Evolutionary conservation across 1,284 basidiomycete genomes (phyloP).

Genomic region (Heterobasidion occidentale): DNA sequence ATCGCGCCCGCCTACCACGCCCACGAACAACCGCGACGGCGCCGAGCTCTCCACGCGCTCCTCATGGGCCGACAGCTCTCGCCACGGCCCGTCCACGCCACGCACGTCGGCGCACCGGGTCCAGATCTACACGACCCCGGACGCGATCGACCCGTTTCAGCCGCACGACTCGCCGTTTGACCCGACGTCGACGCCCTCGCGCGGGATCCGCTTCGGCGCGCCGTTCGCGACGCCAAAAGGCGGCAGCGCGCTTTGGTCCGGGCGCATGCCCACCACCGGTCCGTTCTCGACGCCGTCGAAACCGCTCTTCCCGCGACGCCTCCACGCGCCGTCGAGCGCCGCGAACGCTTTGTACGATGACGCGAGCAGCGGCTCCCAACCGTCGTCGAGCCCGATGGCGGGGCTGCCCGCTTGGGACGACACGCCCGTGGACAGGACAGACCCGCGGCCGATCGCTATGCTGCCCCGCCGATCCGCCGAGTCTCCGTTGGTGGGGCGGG

Average conservation of each 20-base stretch:
- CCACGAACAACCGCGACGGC: not conserved
- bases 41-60: conserved; percentile 17
- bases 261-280: conserved; percentile 28
- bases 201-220: conserved; percentile 51
- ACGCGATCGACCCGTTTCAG: conserved; percentile 25
- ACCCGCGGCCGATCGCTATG: conserved; percentile 9
- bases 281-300: conserved; percentile 18
- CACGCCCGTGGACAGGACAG: conserved; percentile 22
- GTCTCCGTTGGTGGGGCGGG: conserved; percentile 15
- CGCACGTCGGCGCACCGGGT: conserved; percentile 31
- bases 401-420: conserved; percentile 19
- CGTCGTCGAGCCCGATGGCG: not conserved
- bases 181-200: conserved; percentile 65
- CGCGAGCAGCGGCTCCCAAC: too few species aligned
- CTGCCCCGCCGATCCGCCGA: conserved; percentile 14
- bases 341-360: not conserved
- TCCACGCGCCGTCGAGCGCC: not conserved
- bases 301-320: not conserved
- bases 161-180: conserved; percentile 55
- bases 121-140: conserved; percentile 40
- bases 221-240: conserved; percentile 52
- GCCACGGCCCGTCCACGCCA: conserved; percentile 44
- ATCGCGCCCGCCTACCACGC: conserved; percentile 4
- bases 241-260: conserved; percentile 19
- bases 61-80: conserved; percentile 37